Percentiles rank a stretch among this genome's conserved stretches.
phyloP scores from a whole-genome alignment of 2,329 filamentous ascomycete species.

The Paramyrothecium roridum region DNA sequence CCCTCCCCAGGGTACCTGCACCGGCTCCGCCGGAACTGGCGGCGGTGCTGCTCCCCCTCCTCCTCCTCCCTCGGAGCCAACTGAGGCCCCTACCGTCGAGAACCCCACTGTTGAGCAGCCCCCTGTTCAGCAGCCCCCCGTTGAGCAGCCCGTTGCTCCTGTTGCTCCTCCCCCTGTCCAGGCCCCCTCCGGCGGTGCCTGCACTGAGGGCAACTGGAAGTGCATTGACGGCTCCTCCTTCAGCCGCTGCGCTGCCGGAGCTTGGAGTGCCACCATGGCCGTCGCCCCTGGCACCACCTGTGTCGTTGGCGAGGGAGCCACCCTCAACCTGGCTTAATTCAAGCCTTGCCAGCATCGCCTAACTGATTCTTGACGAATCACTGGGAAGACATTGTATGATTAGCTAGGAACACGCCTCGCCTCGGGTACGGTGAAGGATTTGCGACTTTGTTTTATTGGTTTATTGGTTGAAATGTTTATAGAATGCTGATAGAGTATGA shows the following conservation, averaged over 20 bases:
- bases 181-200: neutral
- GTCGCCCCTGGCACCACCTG: neutral
- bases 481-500: no score
- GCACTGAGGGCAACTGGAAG: neutral
- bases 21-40: neutral
- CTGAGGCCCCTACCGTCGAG: neutral
- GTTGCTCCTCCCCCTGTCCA: neutral
- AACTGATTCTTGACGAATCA: no score
- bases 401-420: no score
- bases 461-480: no score
- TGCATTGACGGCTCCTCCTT: neutral
- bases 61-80: neutral
- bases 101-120: neutral
- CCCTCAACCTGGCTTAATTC: neutral
- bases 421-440: no score
- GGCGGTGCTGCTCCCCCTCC: neutral
- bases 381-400: no score
- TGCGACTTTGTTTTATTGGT: no score
- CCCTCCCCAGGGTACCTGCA: slow-evolving; percentile 5
- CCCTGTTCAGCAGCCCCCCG: neutral
- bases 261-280: neutral
- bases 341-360: no score
- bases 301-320: neutral
- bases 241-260: neutral
- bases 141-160: neutral